Base-by-base conservation (phyloP, 768 basidiomycete genomes). In the Mycena alexandri region DNA sequence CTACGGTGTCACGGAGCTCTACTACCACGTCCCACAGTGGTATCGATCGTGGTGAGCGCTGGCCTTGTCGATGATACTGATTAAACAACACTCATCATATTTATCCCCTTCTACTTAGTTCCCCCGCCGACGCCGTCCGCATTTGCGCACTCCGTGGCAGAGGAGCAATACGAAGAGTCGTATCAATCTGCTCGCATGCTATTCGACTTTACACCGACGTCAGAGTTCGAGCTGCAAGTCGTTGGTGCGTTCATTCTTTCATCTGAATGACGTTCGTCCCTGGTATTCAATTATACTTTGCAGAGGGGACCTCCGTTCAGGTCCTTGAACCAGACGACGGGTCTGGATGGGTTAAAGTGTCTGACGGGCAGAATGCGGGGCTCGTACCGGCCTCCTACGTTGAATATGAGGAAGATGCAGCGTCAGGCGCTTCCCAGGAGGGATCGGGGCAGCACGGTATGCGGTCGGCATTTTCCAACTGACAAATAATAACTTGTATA, bases 331-430 rank as follows among this genome's bases (percentile, higher is more conserved):
- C 89, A 67, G 93, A 95, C 67, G 94, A 94, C 71, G 93, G 93
- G 13, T 93, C 92, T 17, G 93, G 93, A 3, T 95, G 93, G 94
- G 86, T 92, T 13, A 95, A 95, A 75, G 91, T 94, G 11, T 76
- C 79, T 24, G 85, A 91, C 73, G 73, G 78, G 43, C 76, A 77
- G 65, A 83, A 83, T 61, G 86, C 86, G 71, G 93, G 93, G 11
- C 86, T 95, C 44, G 89, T 94, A 13, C 94, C 94, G n/a, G 92
- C 92, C n/a, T 89, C 92, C 24, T 95, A 95, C 81, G 76, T 79
- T 24, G 76, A 76, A 53, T 79, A 80, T 54, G 76, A 74, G 60
- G 74, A 76, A 25, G 67, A 71, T 41, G 72, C 68, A 43, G 53
- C 71, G 33, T 41, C 61, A 60, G 65, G 66, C 38, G 62, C 71